Base-by-base conservation (phyloP, 257 asterid species). In the Lithospermum erythrorhizon region DNA sequence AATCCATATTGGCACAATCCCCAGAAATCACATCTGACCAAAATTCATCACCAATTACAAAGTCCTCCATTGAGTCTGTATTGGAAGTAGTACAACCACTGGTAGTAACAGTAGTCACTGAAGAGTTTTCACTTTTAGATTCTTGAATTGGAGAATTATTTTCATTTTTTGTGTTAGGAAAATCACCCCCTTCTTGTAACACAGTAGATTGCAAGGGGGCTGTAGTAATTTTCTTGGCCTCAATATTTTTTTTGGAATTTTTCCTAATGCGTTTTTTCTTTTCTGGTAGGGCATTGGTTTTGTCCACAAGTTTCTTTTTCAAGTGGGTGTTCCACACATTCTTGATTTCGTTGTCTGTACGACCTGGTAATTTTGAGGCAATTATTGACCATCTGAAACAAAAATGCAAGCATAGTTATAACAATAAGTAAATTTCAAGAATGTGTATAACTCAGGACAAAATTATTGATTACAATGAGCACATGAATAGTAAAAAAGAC, bases 301-400 rank as follows among this genome's bases (percentile, higher is more conserved):
- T 41, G 49, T 41, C 49, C 17, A 41, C 16, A 2, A 48, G 32
- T 55, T 62, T 68, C 64, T 75, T 75, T 60, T 75, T 75, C 20
- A 75, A 47, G 56, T 64, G 70, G 9, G 75, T 65, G 63, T 75
- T 69, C 81, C 81, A 75, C 32, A 75, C 57, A 7, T 72, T 72
- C 66, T 75, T 75, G 3, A 75, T 75, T 58, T 75, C 81, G 23
- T 75, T 75, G 45, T 75, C 81, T 0, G 81, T 75, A 22, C 81
- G 65, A 29, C 77, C 75, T 0, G 81, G 58, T 59, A 75, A 68
- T 49, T 21, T 72, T 54, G 75, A 59, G 7, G 81, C 77, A n/a
- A 75, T 75, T 17, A 60, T 61, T 6, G 81, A 75, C 81, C 81
- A 75, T 32, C 81, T 75, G 65, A 19, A 41, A 41, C 49, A 41